Conservation (phyloP, 2,329 filamentous ascomycete genomes). For the Fusarium falciforme region DNA sequence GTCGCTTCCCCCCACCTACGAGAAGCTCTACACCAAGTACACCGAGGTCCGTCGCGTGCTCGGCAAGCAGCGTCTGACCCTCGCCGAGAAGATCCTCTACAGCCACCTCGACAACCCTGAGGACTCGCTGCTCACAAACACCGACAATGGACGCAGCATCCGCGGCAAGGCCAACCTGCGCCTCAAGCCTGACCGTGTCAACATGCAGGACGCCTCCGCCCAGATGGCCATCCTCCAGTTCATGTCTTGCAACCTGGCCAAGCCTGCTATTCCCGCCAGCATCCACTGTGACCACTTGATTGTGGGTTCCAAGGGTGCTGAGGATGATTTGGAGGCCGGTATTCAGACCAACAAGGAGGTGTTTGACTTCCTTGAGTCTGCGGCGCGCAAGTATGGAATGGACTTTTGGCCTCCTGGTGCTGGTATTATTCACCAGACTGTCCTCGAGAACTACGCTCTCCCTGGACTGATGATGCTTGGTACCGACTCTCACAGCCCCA, state of each 20-base stretch:
- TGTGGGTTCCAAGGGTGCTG: constrained; percentile 90
- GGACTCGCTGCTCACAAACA: constrained; percentile 85
- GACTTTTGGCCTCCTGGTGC: constrained; percentile 96
- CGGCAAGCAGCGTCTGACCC: constrained; percentile 75
- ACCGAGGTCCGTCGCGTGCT: constrained; percentile 80
- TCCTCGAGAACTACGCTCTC: constrained; percentile 97
- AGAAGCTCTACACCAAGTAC: constrained; percentile 82
- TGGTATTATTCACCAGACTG: constrained; percentile 97
- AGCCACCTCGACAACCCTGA: constrained; percentile 91
- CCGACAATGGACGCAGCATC: constrained; percentile 84
- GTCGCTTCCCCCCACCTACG: constrained; percentile 76
- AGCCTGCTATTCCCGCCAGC: constrained; percentile 92
- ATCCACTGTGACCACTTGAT: constrained; percentile 99
- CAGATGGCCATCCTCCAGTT: constrained; percentile 99
- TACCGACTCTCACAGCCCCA: constrained; percentile 96
- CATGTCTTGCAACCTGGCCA: constrained; percentile 93
- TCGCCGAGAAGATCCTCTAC: constrained; percentile 98
- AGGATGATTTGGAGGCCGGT: constrained; percentile 84
- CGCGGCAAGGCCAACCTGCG: constrained; percentile 92
- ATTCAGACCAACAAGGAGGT: constrained; percentile 96
- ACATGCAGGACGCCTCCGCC: constrained; percentile 98
- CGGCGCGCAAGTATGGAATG: constrained; percentile 89
- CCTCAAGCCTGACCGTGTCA: constrained; percentile 96
- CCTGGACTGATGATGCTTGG: constrained; percentile 99
- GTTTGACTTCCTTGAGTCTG: constrained; percentile 96